Percentiles rank a stretch among this genome's conserved stretches.
These are phyloP conservation scores for Pisolithus sp. DNA, from an alignment of 768 basidiomycete species.

Conservation along the genomic window DNA sequence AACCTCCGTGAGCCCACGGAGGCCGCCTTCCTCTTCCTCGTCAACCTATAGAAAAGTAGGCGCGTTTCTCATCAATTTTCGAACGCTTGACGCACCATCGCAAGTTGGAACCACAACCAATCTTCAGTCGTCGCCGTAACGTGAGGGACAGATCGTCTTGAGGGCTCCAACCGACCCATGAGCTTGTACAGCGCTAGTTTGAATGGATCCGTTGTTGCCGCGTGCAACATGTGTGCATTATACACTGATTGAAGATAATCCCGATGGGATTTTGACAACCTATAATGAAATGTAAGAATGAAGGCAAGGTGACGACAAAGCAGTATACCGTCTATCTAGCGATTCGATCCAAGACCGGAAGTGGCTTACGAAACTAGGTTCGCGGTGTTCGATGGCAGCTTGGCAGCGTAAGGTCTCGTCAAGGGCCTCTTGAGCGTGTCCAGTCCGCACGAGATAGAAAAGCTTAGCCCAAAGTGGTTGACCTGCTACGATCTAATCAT, in stretches of 20 bases:
- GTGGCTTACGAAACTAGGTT: constrained; percentile 75
- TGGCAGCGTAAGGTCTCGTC: constrained; percentile 67
- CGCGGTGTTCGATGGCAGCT: constrained; percentile 65
- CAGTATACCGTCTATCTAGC: constrained; percentile 58
- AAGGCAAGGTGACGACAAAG: background rate
- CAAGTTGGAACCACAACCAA: constrained; percentile 97
- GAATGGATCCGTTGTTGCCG: constrained; percentile 86
- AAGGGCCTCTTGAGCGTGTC: constrained; percentile 75
- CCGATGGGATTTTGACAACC: constrained; percentile 64
- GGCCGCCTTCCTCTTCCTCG: constrained; percentile 74
- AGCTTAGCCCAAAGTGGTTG: constrained; percentile 90
- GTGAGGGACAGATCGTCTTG: constrained; percentile 67
- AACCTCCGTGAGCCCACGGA: constrained; percentile 69
- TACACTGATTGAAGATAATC: constrained; percentile 78
- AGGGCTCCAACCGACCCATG: constrained; percentile 86
- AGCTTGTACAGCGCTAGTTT: constrained; percentile 95
- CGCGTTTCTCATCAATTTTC: background rate
- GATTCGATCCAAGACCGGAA: constrained; percentile 83
- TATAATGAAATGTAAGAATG: constrained; percentile 19
- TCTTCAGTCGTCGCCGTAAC: constrained; percentile 94
- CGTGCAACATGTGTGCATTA: constrained; percentile 86
- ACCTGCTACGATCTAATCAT: constrained; percentile 68
- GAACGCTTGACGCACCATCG: constrained; percentile 48
- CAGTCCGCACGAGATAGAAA: constrained; percentile 88
- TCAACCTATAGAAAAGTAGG: constrained; percentile 45